Conservation (phyloP, 169 alveolate genomes). For the Plasmodium vivax region DNA sequence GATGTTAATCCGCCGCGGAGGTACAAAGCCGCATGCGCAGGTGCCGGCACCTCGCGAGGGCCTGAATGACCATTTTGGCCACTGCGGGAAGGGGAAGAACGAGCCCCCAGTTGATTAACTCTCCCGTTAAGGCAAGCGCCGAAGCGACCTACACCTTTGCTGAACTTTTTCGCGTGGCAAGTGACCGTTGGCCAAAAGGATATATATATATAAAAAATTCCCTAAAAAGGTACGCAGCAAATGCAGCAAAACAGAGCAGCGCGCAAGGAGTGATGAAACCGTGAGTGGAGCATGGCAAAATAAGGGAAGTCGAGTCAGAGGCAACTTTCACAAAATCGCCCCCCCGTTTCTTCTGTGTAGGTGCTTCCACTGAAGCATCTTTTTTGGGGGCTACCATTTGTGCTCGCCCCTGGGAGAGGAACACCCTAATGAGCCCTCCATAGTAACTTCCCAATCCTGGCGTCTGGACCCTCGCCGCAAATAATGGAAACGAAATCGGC, state of each 20-base stretch:
- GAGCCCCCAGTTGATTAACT: neutral
- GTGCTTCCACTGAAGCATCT: neutral
- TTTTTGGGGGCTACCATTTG: neutral
- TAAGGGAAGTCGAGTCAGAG: neutral
- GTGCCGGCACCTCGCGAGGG: neutral
- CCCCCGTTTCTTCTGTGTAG: neutral
- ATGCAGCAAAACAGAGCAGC: neutral
- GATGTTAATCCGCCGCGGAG: neutral
- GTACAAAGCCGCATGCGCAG: neutral
- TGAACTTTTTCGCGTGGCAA: neutral
- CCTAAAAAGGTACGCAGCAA: neutral
- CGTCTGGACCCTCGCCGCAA: neutral
- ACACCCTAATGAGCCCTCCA: neutral
- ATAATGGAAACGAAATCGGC: slow-evolving; percentile 55
- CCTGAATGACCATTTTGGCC: neutral
- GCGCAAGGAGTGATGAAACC: neutral
- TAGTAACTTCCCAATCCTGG: neutral
- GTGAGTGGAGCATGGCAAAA: neutral
- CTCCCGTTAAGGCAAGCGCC: neutral
- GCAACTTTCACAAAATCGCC: neutral
- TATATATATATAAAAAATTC: no score
- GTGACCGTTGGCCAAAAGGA: neutral
- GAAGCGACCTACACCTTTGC: neutral
- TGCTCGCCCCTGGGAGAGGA: neutral
- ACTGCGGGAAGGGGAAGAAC: neutral